phyloP scores from a whole-genome alignment of 306 rosid genomes.

The Casuarina equisetifolia region DNA sequence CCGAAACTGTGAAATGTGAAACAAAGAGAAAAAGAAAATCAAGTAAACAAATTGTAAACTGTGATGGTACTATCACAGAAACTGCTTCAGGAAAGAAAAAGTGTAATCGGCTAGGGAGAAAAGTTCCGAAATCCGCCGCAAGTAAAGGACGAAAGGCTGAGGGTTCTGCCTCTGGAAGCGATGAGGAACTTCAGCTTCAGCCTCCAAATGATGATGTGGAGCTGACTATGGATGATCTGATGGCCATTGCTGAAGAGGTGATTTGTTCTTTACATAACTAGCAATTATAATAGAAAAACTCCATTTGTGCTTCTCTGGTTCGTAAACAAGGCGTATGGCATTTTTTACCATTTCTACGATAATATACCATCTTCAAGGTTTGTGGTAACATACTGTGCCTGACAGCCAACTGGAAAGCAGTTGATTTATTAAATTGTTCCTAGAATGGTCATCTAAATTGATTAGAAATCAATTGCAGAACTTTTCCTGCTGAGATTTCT shows the following conservation, averaged over 20 bases:
- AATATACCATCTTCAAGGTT: background rate
- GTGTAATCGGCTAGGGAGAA: constrained; percentile 18
- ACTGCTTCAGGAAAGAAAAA: constrained; percentile 38
- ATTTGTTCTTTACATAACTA: constrained; percentile 23
- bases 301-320: constrained; percentile 7
- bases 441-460: constrained; percentile 7
- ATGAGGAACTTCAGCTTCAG: constrained; percentile 33
- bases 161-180: constrained; percentile 24
- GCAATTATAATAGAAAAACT: background rate
- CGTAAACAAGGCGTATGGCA: constrained; percentile 17
- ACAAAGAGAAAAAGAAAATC: constrained; percentile 35
- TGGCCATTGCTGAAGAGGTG: constrained; percentile 78
- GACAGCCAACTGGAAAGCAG: constrained; percentile 5
- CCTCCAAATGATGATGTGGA: constrained; percentile 44
- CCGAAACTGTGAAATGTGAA: constrained; percentile 33
- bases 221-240: constrained; percentile 66
- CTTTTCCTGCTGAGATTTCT: background rate
- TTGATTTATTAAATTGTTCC: constrained; percentile 3
- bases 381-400: constrained; percentile 3
- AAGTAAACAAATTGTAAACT: constrained; percentile 27
- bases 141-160: constrained; percentile 31
- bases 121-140: constrained; percentile 26
- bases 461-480: background rate
- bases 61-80: constrained; percentile 16
- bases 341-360: constrained; percentile 13